A percentile compares a stretch with the other conserved stretches of the same genome.
phyloP scores from a whole-genome alignment of 169 alveolate species.

The Plasmodium berghei region DNA sequence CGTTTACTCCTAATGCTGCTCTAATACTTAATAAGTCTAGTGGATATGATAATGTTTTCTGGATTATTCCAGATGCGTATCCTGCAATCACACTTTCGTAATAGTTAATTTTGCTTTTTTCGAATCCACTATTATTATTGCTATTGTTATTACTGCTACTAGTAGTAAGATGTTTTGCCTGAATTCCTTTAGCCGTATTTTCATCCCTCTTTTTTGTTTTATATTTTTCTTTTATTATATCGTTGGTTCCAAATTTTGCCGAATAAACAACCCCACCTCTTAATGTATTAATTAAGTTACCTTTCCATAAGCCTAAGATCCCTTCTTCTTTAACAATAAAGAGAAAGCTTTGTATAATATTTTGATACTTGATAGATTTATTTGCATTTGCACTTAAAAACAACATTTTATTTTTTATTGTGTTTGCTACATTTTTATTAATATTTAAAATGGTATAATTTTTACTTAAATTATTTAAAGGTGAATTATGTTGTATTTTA shows the following conservation, averaged over 20 bases:
- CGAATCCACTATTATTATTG: background rate
- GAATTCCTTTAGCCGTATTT: background rate
- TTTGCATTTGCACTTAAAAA: constrained; percentile 6
- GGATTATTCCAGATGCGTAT: constrained; percentile 88
- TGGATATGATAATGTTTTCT: constrained; percentile 88
- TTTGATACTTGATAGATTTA: constrained; percentile 80
- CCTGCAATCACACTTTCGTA: constrained; percentile 86
- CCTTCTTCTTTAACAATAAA: constrained; percentile 89
- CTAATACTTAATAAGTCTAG: constrained; percentile 89
- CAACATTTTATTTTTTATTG: constrained; percentile 11
- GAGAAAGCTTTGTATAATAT: constrained; percentile 80
- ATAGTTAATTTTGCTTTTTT: constrained; percentile 38
- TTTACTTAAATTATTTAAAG: constrained; percentile 39
- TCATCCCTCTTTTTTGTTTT: constrained; percentile 71
- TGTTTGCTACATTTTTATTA: constrained; percentile 27
- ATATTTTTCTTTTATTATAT: constrained; percentile 80
- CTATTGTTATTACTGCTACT: constrained; percentile 20
- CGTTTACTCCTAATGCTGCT: constrained; percentile 90
- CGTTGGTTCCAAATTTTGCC: constrained; percentile 90
- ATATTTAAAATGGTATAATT: constrained; percentile 28
- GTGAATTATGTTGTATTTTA: constrained; percentile 9
- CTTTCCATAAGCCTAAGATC: constrained; percentile 88
- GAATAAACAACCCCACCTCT: constrained; percentile 90
- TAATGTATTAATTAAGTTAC: constrained; percentile 87
- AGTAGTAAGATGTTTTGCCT: constrained; percentile 5